These are phyloP conservation scores for Bruguiera gymnorhiza DNA, from an alignment of 345 rosid genomes.

Conservation along the genomic window DNA sequence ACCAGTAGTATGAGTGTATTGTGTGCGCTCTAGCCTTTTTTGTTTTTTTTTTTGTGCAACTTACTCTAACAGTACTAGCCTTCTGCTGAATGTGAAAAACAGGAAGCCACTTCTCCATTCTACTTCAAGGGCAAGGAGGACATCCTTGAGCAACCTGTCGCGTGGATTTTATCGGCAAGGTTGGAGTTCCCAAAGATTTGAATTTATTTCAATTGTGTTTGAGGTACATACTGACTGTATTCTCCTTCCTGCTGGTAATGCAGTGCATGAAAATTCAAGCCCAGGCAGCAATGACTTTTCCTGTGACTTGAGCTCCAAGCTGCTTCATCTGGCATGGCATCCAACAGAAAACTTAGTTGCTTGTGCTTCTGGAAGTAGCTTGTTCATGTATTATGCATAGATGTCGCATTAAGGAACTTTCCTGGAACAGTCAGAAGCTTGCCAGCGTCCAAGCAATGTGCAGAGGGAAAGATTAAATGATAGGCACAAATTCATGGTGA, in stretches of 20 bases:
- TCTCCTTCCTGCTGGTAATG: background rate
- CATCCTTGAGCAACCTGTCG: slow-evolving; percentile 54
- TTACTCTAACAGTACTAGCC: background rate
- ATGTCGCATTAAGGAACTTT: background rate
- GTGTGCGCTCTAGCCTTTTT: too few species aligned
- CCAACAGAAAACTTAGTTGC: slow-evolving; percentile 52
- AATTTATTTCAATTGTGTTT: background rate
- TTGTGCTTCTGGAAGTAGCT: slow-evolving; percentile 54
- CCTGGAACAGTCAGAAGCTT: background rate
- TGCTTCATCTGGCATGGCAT: slow-evolving; percentile 62
- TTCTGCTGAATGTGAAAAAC: slow-evolving; percentile 11
- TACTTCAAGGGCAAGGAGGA: slow-evolving; percentile 45
- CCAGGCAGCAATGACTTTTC: slow-evolving; percentile 23
- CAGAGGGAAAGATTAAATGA: too few species aligned
- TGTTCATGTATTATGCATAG: slow-evolving; percentile 54
- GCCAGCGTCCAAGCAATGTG: too few species aligned
- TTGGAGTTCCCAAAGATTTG: slow-evolving; percentile 6
- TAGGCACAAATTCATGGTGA: too few species aligned
- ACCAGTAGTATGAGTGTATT: too few species aligned
- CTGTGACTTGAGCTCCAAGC: slow-evolving; percentile 39
- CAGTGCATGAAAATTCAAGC: slow-evolving; percentile 41
- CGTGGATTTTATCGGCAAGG: slow-evolving; percentile 58
- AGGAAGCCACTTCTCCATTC: slow-evolving; percentile 40
- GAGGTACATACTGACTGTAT: background rate
- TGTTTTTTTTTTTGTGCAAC: background rate